phyloP scores from a whole-genome alignment of 371 early-diverging fungal genomes.

The Mucor plumbeus region DNA sequence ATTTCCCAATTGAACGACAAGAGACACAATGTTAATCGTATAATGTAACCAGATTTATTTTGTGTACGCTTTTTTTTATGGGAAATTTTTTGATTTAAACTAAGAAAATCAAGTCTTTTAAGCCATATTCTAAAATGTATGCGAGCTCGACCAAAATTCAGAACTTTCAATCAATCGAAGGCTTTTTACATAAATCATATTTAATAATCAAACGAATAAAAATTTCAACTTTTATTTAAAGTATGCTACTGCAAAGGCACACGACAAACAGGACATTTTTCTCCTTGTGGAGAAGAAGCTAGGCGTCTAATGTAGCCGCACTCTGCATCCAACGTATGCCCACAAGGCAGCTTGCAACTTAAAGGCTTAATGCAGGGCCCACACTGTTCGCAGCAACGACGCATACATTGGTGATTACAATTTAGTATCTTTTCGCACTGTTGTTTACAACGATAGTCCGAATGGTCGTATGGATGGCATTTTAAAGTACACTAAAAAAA shows the following conservation, averaged over 20 bases:
- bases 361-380: constrained; percentile 36
- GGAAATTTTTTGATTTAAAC: too few species aligned
- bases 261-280: constrained; percentile 23
- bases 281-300: constrained; percentile 16
- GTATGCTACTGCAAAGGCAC: constrained; percentile 8
- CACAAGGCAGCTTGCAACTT: constrained; percentile 35
- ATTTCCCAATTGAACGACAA: too few species aligned
- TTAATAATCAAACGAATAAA: neutral
- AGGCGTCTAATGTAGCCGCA: constrained; percentile 29
- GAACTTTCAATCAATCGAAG: too few species aligned
- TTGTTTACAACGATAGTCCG: constrained; percentile 43
- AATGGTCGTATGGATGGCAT: constrained; percentile 60
- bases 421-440: constrained; percentile 39
- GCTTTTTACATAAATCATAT: too few species aligned
- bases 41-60: too few species aligned
- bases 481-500: constrained; percentile 32
- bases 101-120: too few species aligned
- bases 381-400: constrained; percentile 55
- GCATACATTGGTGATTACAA: constrained; percentile 47
- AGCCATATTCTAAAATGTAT: too few species aligned
- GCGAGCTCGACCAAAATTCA: too few species aligned
- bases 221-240: neutral
- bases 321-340: constrained; percentile 36
- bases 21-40: too few species aligned
- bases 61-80: too few species aligned